Evolutionary conservation across 192 early-diverging fungal genomes (phyloP), one percentile per base, ranked within the genome.

Genomic region (Linnemannia schmuckeri): DNA sequence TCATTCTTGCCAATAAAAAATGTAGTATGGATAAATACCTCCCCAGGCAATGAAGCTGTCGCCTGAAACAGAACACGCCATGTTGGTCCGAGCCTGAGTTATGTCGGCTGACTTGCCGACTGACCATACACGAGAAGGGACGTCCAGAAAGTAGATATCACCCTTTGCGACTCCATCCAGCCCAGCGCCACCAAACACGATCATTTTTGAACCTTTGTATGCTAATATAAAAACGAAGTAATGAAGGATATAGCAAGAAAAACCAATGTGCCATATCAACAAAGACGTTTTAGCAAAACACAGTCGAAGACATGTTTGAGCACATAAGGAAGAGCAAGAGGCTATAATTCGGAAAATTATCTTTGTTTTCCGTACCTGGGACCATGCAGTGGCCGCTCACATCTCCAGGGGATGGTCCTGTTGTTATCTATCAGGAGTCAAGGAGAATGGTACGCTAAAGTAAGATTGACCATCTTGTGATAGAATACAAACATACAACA

Each of bases 41-140:
- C 69, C 69, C 69, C 69, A 70, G 69, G 38, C 38, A 35, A 70
- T 40, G 40, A 71, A 38, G 9, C 38, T 70, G 27, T 70, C 68
- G 15, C 68, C 68, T 0, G 68, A 10, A 38, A 70, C 68, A 38
- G 68, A n/a, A 70, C 68, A 70, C 0, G 35, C 68, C 68, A 70
- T 70, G 38, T 70, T 40, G 30, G 68, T 17, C 38, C 68, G 68
- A 40, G 12, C 17, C 10, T 70, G 35, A 15, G 68, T 15, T 30
- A 35, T 9, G 68, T 70, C 68, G 38, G 68, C 68, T 12, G 33
- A 9, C 38, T 15, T 35, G 38, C 68, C 68, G 27, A 20, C 20
- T 12, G 68, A 3, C 68, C 68, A 70, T 40, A 13, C 38, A 13
- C 12, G 12, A 5, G 33, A 22, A 0, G 18, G 35, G 6, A 38